Base-by-base conservation (phyloP, 2,329 filamentous ascomycete genomes). In the Rhynchosporium secalis region DNA sequence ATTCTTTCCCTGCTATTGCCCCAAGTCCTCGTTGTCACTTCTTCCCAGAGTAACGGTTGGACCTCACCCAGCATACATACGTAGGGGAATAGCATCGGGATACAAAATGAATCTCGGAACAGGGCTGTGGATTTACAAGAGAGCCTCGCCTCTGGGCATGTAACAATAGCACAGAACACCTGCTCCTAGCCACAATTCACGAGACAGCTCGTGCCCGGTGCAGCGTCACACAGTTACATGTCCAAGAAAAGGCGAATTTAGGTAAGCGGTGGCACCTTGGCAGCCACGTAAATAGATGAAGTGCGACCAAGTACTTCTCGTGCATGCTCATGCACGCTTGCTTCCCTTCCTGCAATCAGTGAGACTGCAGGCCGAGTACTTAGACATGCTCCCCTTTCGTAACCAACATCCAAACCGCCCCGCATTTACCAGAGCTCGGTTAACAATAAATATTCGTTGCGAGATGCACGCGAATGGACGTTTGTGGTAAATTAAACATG, bases 401-500 rank as follows among this genome's bases (percentile, higher is more conserved):
- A 8, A 31, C 33, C 9, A 20, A 54, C 9, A 20, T 41, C 51
- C 38, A 12, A 54, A 20, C 20, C 38, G 49, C 51, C 36, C 40
- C 20, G 12, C 26, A 15, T 15, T 10, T 9, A 33, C 10, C 49
- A 52, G 49, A 8, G 26, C 38, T 20, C 31, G 26, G 49, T 52
- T 36, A 36, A 33, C 1, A 13, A 52, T 38, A 52, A 29, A 51
- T 1, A n/a, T 52, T 52, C 49, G 15, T 38, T 52, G 20, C 51
- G 51, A 36, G 38, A 41, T 54, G 10, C 49, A 20, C 38, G 10
- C 49, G 33, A 52, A 20, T 28, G 28, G 47, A 28, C 15, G 45
- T 26, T 29, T 43, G 15, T 49, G 56, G 56, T 51, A 62, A 48
- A 60, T 62, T 60, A 20, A 56, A 45, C 49, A 43, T 41, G 51